A percentile compares a stretch with the other conserved stretches of the same genome.
phyloP scores from a whole-genome alignment of 78 protist genomes.

The Cyanophora paradoxa region DNA sequence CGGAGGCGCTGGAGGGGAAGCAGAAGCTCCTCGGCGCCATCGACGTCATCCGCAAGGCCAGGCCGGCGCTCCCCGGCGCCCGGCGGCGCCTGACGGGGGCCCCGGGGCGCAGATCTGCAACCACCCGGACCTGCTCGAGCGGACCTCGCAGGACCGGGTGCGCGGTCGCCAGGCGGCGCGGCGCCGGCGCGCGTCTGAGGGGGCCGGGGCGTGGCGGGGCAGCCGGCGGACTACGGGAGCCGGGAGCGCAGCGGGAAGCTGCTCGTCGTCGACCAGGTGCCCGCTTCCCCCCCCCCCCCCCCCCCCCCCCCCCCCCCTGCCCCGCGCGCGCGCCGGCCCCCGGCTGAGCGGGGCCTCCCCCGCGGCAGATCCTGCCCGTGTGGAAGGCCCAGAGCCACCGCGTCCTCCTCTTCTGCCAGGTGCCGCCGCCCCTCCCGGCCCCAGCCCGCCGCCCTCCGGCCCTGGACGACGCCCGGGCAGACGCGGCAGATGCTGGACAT shows the following conservation, averaged over 20 bases:
- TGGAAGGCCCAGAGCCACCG: conserved; percentile 78
- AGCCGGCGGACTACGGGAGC: conserved; percentile 21
- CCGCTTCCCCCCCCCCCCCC: not conserved
- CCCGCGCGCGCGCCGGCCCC: not conserved
- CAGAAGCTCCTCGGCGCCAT: conserved; percentile 33
- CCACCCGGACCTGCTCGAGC: conserved; percentile 78
- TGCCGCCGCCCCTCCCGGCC: no score
- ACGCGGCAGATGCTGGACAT: conserved; percentile 89
- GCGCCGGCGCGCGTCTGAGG: not conserved
- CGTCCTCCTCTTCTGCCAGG: conserved; percentile 71
- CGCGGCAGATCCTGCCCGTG: conserved; percentile 46
- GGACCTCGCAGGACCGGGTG: not conserved
- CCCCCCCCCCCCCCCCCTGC: not conserved
- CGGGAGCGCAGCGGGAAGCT: conserved; percentile 5
- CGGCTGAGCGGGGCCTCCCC: not conserved
- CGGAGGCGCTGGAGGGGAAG: not conserved
- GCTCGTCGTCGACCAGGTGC: not conserved
- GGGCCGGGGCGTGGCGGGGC: not conserved
- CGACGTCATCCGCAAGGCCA: conserved; percentile 70
- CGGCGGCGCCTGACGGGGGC: no score
- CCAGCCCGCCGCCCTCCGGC: no score
- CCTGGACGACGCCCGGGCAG: no score
- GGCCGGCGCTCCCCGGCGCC: no score
- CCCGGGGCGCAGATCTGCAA: no score
- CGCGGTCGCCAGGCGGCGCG: not conserved